Evolutionary conservation across 345 rosid genomes (phyloP).

Genomic region (Salix arbutifolia): DNA sequence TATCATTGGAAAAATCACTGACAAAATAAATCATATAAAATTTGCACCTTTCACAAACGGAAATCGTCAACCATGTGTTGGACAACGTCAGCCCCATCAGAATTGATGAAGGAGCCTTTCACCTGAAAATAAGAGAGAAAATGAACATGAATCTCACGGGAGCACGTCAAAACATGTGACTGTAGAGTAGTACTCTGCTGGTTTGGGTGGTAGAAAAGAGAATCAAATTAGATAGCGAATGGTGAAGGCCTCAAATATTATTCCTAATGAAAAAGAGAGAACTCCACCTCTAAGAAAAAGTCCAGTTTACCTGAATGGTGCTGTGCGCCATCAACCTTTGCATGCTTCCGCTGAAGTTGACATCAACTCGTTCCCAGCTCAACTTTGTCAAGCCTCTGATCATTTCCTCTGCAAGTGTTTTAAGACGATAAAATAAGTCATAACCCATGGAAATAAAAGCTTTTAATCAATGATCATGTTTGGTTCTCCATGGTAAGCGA

Average conservation of each 20-base stretch:
- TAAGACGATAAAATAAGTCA: constrained; percentile 2
- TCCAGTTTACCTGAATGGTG: constrained; percentile 70
- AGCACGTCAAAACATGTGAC: neutral
- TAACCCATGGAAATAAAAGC: neutral
- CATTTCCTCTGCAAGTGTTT: constrained; percentile 60
- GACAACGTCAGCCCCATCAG: constrained; percentile 78
- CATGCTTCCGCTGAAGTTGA: constrained; percentile 61
- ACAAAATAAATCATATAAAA: neutral
- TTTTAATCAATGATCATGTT: neutral
- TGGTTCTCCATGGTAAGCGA: neutral
- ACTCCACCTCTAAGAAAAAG: neutral
- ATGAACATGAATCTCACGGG: neutral
- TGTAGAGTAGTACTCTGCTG: neutral
- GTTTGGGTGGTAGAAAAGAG: neutral
- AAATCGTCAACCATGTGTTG: constrained; percentile 79
- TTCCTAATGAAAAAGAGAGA: neutral
- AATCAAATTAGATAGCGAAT: neutral
- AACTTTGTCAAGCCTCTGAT: constrained; percentile 54
- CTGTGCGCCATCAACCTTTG: constrained; percentile 66
- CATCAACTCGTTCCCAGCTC: constrained; percentile 82
- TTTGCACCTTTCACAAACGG: constrained; percentile 23
- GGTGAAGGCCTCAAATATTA: neutral
- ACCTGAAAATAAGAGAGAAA: constrained; percentile 44
- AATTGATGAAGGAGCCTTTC: constrained; percentile 44
- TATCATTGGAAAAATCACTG: neutral